Base-by-base conservation (phyloP, 352 stramenopile species). In the Pythium oligandrum region DNA sequence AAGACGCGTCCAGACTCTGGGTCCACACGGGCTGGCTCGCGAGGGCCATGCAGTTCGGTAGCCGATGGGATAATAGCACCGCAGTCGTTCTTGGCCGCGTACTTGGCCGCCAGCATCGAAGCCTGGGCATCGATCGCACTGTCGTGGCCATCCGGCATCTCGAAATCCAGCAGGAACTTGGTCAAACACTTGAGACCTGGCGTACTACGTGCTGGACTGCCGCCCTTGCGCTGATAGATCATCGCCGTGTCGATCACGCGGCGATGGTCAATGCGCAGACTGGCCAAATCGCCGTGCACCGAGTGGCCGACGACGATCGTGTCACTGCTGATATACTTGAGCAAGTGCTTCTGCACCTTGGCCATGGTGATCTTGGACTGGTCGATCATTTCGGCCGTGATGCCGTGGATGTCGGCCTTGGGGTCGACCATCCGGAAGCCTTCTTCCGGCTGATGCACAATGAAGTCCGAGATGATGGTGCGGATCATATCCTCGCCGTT, bases 361-460 rank as follows among this genome's bases (percentile, higher is more conserved):
- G 53, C 55, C 38, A 90, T 59, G n/a, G 69, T 75, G 59, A 95
- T 95, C 53, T 83, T 86, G 57, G 75, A 86, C 53, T 68, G 66
- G 17, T 70, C 57, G 56, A 95, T 93, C 69, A 86, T 76, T 17
- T 71, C 51, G 11, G 70, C 61, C 30, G 78, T 86, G 56, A 95
- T 89, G 54, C 84, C 84, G 61, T 95, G 84, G 59, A 95, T 93
- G 52, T 89, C 72, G 50, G 78, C 90, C 75, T 95, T 95, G 31
- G 80, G 63, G 58, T 90, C 66, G 35, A 91, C 50, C 57, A 95
- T 70, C 39, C 64, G 62, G 38, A 68, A 77, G 2, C 78, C 80
- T 0, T 64, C 31, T 58, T 88, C 79, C 0, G 84, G 84, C 40
- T 95, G 84, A 58, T 92, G 82, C 53, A 95, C 83, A 32, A 94